A percentile compares a stretch with the other conserved stretches of the same genome.
Evolutionary conservation across 1,284 basidiomycete species (phyloP).

Genomic region (Inonotus hispidus): DNA sequence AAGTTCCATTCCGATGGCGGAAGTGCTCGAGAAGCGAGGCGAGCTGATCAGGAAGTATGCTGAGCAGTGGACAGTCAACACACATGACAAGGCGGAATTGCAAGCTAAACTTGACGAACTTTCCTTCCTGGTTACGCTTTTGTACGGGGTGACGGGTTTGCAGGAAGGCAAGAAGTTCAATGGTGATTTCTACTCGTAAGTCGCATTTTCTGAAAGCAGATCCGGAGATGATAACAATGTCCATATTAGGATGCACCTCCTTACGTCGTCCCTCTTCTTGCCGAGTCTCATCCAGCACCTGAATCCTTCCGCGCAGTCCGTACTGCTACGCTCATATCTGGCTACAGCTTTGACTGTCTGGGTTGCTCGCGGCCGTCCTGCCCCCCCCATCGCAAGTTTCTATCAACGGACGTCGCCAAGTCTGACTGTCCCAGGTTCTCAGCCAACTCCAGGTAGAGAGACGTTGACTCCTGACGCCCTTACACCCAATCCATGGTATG

Average conservation of each 20-base stretch:
- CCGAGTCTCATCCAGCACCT: slow-evolving; percentile 29
- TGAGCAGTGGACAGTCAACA: slow-evolving; percentile 39
- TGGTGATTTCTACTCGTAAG: slow-evolving; percentile 23
- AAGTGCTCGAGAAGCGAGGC: slow-evolving; percentile 32
- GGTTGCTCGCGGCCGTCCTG: slow-evolving; percentile 35
- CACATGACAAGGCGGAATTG: slow-evolving; percentile 26
- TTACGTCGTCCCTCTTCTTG: slow-evolving; percentile 42
- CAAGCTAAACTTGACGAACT: slow-evolving; percentile 36
- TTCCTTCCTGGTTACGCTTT: slow-evolving; percentile 34
- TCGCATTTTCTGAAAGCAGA: no score
- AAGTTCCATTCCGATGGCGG: slow-evolving; percentile 17
- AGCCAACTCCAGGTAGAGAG: slow-evolving; percentile 29
- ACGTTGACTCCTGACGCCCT: slow-evolving; percentile 30
- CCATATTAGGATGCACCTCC: slow-evolving; percentile 42
- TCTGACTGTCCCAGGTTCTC: slow-evolving; percentile 28
- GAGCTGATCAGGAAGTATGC: slow-evolving; percentile 39
- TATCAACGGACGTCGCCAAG: slow-evolving; percentile 25
- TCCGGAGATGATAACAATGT: no score
- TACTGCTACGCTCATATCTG: slow-evolving; percentile 38
- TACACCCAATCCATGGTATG: slow-evolving; percentile 50
- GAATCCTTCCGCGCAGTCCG: slow-evolving; percentile 26
- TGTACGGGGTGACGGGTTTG: slow-evolving; percentile 41
- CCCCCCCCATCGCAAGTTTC: slow-evolving; percentile 33
- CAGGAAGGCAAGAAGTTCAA: slow-evolving; percentile 20
- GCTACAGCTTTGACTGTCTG: slow-evolving; percentile 32